A percentile compares a stretch with the other conserved stretches of the same genome.
phyloP scores from a whole-genome alignment of 192 early-diverging fungal species.

The Fimicolochytrium jonesii region DNA sequence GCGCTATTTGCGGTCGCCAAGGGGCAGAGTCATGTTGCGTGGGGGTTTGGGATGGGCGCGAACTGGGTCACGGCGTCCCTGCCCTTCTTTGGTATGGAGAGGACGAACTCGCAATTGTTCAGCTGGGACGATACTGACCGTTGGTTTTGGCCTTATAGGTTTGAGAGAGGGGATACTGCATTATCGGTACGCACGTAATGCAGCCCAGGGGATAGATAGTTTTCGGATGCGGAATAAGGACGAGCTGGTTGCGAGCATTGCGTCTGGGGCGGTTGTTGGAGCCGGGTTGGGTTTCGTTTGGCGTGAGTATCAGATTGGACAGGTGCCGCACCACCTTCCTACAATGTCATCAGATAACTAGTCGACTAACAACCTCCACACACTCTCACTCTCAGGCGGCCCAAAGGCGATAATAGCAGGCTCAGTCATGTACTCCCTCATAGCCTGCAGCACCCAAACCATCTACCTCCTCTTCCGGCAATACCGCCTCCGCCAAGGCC shows the following conservation, averaged over 20 bases:
- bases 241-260: constrained; percentile 33
- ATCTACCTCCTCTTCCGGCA: not conserved
- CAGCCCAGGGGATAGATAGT: constrained; percentile 5
- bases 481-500: constrained; percentile 2
- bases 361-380: too few relatives aligned
- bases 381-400: constrained; percentile 29
- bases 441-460: constrained; percentile 20
- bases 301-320: constrained; percentile 31
- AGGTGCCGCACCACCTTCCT: too few relatives aligned
- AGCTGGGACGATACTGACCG: too few relatives aligned
- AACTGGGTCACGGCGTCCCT: constrained; percentile 39
- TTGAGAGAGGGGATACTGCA: constrained; percentile 30
- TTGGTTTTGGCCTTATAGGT: too few relatives aligned
- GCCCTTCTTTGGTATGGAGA: constrained; percentile 39
- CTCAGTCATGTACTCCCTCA: constrained; percentile 29
- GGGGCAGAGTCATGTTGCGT: constrained; percentile 28
- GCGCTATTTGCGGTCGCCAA: constrained; percentile 10
- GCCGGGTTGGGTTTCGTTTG: constrained; percentile 29
- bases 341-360: too few relatives aligned
- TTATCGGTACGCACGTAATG: constrained; percentile 29
- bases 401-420: constrained; percentile 29
- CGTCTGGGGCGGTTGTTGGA: constrained; percentile 31
- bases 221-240: constrained; percentile 32
- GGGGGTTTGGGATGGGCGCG: constrained; percentile 37
- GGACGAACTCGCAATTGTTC: too few relatives aligned